Evolutionary conservation across 176 grass and related monocot genomes (phyloP).

Genomic region (Ampelocalamus luodianensis): DNA sequence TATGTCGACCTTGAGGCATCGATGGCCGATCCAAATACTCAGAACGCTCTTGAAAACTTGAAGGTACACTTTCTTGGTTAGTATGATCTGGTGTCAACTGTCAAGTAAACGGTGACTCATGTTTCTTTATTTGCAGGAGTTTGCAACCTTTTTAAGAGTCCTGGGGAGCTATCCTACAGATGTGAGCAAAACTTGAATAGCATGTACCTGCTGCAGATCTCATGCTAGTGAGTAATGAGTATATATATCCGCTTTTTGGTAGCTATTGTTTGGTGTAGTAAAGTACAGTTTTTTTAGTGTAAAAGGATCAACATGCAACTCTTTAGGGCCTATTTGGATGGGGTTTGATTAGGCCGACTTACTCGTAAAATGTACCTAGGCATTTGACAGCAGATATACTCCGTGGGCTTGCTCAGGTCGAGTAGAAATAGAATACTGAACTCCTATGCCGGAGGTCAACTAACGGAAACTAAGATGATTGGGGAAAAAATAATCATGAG

Average conservation of each 20-base stretch:
- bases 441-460: not conserved
- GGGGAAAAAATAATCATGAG: not conserved
- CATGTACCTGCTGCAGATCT: conserved; percentile 34
- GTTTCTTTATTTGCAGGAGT: conserved; percentile 69
- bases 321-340: conserved; percentile 4
- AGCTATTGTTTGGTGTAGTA: conserved; percentile 11
- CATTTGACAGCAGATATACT: not conserved
- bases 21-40: conserved; percentile 80
- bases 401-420: not conserved
- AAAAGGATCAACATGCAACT: not conserved
- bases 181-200: conserved; percentile 56
- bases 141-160: conserved; percentile 75
- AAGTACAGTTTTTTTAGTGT: not conserved
- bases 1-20: conserved; percentile 94
- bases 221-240: conserved; percentile 44
- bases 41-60: conserved; percentile 86
- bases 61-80: conserved; percentile 56
- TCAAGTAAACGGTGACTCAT: conserved; percentile 23
- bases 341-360: not conserved
- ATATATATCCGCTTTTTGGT: conserved; percentile 1
- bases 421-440: not conserved
- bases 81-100: conserved; percentile 1
- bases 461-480: not conserved
- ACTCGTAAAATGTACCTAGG: not conserved
- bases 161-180: conserved; percentile 85